Base-by-base conservation (phyloP, 257 asterid species). In the Lantana camara region DNA sequence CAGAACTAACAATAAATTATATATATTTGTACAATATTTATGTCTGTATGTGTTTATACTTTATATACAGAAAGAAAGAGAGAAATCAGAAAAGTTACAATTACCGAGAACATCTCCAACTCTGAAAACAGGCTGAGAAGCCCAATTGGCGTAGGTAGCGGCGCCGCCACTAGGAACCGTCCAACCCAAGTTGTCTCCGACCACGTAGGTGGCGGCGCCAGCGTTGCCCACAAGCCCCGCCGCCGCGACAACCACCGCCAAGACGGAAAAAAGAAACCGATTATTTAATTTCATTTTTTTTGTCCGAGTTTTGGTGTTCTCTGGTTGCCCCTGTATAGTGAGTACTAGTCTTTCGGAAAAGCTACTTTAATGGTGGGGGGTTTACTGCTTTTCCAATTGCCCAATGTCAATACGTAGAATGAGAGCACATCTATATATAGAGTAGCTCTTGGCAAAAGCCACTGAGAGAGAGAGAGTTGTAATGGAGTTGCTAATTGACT, bases 141-240 rank as follows among this genome's bases (percentile, higher is more conserved):
- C 85, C 83, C 81, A 86, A 51, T 48, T 34, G 66, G 82, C 6
- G 75, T 73, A 86, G 41, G 27, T 7, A 30, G 63, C 2, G 49
- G 82, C 32, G 30, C 69, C 72, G 22, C 30, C 67, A 3, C 53
- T 23, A 8, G 95, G 90, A 55, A 82, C 68, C 9, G 14, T 22
- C 95, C 95, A 86, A 0, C 95, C 90, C 29, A 44, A 0, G 57
- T 4, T 60, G 63, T 75, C 95, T 22, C 90, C 89, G 70, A 86
- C 95, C 1, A 53, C 41, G 44, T 71, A 81, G 4, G 83, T 79
- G 46, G 83, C 82, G 0, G 88, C 91, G 10, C 61, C 47, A 7
- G 82, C 79, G 59, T 60, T 64, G 29, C 71, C 81, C 19, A 69
- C 67, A 50, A 63, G 64, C 72, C 24, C 24, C 34, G 59, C 65